phyloP scores from a whole-genome alignment of 2,329 filamentous ascomycete species.

The Aspergillus brunneoviolaceus region DNA sequence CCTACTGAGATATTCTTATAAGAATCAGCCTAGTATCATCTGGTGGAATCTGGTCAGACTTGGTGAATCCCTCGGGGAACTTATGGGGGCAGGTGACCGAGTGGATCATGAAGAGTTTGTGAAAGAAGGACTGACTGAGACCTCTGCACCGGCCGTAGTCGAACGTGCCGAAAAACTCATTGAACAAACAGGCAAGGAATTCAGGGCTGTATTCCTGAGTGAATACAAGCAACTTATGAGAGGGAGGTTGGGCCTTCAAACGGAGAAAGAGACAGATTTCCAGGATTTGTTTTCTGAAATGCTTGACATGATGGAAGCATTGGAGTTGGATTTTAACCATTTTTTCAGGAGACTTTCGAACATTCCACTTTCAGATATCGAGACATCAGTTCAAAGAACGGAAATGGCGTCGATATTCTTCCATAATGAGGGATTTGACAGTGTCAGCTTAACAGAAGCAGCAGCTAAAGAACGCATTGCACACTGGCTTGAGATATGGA shows the following conservation, averaged over 20 bases:
- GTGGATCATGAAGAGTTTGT: conserved; percentile 73
- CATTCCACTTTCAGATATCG: conserved; percentile 62
- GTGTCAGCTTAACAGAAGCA: conserved; percentile 58
- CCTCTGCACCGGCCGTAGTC: conserved; percentile 68
- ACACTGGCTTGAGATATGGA: conserved; percentile 81
- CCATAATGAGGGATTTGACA: conserved; percentile 68
- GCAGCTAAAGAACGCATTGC: conserved; percentile 67
- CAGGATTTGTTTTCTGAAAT: conserved; percentile 76
- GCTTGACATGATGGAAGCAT: conserved; percentile 75
- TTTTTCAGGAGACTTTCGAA: conserved; percentile 80
- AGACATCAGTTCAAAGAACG: conserved; percentile 62
- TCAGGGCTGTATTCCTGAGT: conserved; percentile 78
- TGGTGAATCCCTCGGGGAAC: conserved; percentile 83
- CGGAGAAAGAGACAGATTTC: conserved; percentile 71
- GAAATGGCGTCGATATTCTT: conserved; percentile 74
- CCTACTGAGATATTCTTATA: conserved; percentile 83
- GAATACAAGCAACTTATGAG: conserved; percentile 89
- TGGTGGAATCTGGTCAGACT: conserved; percentile 98
- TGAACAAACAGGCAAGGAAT: conserved; percentile 77
- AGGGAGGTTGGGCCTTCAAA: conserved; percentile 71
- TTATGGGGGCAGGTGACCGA: conserved; percentile 72
- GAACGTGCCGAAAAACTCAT: conserved; percentile 82
- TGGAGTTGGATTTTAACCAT: conserved; percentile 90
- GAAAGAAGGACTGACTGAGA: conserved; percentile 68
- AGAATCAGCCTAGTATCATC: conserved; percentile 91